A percentile compares a stretch with the other conserved stretches of the same genome.
These are phyloP conservation scores for Fusarium abutilonis DNA, from an alignment of 2,329 filamentous ascomycete genomes.

Conservation along the genomic window DNA sequence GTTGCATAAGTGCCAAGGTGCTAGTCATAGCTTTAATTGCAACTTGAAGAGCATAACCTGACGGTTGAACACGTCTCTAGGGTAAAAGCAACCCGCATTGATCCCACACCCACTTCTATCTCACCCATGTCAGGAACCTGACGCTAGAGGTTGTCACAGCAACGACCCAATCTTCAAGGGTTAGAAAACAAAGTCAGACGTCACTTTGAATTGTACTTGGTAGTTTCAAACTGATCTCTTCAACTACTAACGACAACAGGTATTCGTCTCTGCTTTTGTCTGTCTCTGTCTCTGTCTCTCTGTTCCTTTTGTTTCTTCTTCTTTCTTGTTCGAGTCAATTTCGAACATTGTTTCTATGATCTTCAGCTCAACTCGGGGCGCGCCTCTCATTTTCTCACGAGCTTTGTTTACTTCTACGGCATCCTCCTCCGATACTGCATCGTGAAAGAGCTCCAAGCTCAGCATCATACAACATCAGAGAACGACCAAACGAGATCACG, in stretches of 20 bases:
- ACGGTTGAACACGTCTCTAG: conserved; percentile 5
- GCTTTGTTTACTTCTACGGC: conserved; percentile 39
- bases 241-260: conserved; percentile 35
- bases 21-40: conserved; percentile 1
- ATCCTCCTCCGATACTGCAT: neutral
- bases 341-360: conserved; percentile 41
- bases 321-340: conserved; percentile 19
- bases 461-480: neutral
- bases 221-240: conserved; percentile 22
- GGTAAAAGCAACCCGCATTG: conserved; percentile 17
- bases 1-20: neutral
- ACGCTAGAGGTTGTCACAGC: conserved; percentile 37
- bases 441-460: conserved; percentile 9
- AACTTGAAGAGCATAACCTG: neutral
- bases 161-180: conserved; percentile 26
- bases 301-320: neutral
- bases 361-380: conserved; percentile 19
- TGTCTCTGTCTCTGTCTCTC: neutral
- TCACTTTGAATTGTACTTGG: conserved; percentile 39
- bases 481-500: conserved; percentile 5
- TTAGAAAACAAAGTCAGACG: conserved; percentile 41
- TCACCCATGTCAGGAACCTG: conserved; percentile 16
- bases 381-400: conserved; percentile 30
- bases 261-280: conserved; percentile 46
- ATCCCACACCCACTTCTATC: neutral